Percentiles rank a stretch among this genome's conserved stretches.
These are phyloP conservation scores for Paraphaeosphaeria sporulosa DNA, from an alignment of 2,329 filamentous ascomycete species.

Conservation along the genomic window DNA sequence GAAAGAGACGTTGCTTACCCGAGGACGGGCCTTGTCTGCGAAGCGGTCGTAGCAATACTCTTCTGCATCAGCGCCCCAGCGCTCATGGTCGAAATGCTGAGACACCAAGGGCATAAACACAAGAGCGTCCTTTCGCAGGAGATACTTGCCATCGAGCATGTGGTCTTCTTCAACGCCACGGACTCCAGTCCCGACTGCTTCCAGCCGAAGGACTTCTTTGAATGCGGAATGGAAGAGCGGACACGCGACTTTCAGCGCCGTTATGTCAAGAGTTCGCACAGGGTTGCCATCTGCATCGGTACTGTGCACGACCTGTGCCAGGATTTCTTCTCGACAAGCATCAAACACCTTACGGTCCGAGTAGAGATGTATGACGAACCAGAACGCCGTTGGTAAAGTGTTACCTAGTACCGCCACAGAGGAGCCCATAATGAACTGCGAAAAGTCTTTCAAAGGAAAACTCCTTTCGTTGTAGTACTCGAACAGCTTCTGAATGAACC, in stretches of 20 bases:
- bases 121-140: constrained; percentile 40
- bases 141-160: constrained; percentile 34
- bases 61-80: constrained; percentile 40
- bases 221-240: constrained; percentile 49
- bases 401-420: constrained; percentile 50
- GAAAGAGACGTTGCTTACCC: constrained; percentile 26
- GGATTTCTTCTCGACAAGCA: constrained; percentile 35
- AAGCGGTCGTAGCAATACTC: constrained; percentile 44
- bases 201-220: constrained; percentile 49
- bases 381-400: constrained; percentile 48
- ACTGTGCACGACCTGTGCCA: constrained; percentile 1
- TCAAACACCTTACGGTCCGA: constrained; percentile 39
- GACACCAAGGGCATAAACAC: constrained; percentile 36
- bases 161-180: constrained; percentile 42
- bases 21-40: constrained; percentile 12
- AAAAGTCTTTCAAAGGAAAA: constrained; percentile 44
- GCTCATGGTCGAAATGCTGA: constrained; percentile 32
- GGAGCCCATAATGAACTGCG: constrained; percentile 47
- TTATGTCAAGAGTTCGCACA: constrained; percentile 24
- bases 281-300: constrained; percentile 25
- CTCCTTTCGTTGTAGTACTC: constrained; percentile 26
- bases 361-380: constrained; percentile 47
- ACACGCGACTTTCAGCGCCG: constrained; percentile 39
- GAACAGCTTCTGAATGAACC: constrained; percentile 26
- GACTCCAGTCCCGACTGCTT: constrained; percentile 41